A percentile compares a stretch with the other conserved stretches of the same genome.
Evolutionary conservation across 1,284 basidiomycete species (phyloP).

Genomic region (Neotropicomus parvogracilis): DNA sequence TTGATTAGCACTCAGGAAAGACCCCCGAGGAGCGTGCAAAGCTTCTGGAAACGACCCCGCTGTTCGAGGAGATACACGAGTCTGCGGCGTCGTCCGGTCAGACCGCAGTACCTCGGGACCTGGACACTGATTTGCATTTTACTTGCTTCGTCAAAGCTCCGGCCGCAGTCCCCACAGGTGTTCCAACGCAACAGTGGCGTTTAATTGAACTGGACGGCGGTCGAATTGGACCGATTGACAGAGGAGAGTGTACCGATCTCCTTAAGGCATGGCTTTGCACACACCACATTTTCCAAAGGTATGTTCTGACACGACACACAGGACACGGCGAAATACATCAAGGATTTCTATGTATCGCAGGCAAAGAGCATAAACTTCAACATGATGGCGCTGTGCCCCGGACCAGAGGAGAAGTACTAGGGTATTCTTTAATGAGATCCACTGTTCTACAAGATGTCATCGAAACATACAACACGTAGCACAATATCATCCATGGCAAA

Average conservation of each 20-base stretch:
- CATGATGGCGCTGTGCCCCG: conserved; percentile 44
- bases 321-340: conserved; percentile 70
- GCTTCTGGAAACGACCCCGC: conserved; percentile 67
- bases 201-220: conserved; percentile 82
- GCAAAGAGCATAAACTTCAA: conserved; percentile 58
- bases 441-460: conserved; percentile 15
- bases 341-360: conserved; percentile 57
- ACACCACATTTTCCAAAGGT: neutral
- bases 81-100: conserved; percentile 70
- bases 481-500: neutral
- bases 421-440: neutral
- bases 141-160: conserved; percentile 78
- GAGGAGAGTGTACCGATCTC: conserved; percentile 62
- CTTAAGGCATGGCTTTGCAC: conserved; percentile 44
- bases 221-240: conserved; percentile 72
- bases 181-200: conserved; percentile 34
- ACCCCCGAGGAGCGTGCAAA: conserved; percentile 71
- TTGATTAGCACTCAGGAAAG: conserved; percentile 42
- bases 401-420: conserved; percentile 13
- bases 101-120: conserved; percentile 48
- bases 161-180: conserved; percentile 26
- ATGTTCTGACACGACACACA: conserved; percentile 27
- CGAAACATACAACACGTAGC: neutral
- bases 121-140: conserved; percentile 79
- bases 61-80: conserved; percentile 75